Base-by-base conservation (phyloP, 2,329 filamentous ascomycete genomes). In the Cadophora sp. region DNA sequence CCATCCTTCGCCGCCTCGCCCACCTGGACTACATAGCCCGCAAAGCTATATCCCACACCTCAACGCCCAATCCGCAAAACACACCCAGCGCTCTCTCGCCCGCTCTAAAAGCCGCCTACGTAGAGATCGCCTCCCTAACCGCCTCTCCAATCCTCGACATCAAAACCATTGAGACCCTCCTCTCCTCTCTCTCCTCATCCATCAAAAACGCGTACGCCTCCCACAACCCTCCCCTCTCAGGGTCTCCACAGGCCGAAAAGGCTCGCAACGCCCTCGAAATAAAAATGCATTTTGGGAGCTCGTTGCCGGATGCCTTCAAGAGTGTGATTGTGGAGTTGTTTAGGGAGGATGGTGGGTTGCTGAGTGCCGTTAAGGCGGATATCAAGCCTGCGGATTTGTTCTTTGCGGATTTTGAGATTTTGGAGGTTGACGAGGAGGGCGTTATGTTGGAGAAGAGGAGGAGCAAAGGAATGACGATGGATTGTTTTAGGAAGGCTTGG, bases 1-100 rank as follows among this genome's bases (percentile, higher is more conserved):
- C 91, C 34, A 83, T 89, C 59, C 92, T 88, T 77, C 88, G 88
- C 50, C 87, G 89, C 34, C 82, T 94, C 26, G 79, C 81, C 4
- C 85, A 89, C 70, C 80, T 92, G 71, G 83, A 89, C 64, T 77
- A 74, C 56, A 77, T 78, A 40, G 76, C 76, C 8, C 74, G 73
- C 16, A 77, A 75, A 71, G 75, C 75, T 6, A 76, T 77, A 14
- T 64, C 68, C 27, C 61, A 71, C 7, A 58, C 62, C 26, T 68
- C 43, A n/a, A 62, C 68, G 11, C 59, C 66, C 34, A 70, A 70
- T 27, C 64, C 60, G 19, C 26, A 62, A 40, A 67, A 70, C 50
- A 27, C 51, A 19, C 46, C 58, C 3, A 55, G 66, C 9, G 50
- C 62, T 1, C 64, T 76, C 5, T 73, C 73, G 4, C 73, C 73